Conservation (phyloP, 371 early-diverging fungal genomes). For the Zancudomyces culisetae region DNA sequence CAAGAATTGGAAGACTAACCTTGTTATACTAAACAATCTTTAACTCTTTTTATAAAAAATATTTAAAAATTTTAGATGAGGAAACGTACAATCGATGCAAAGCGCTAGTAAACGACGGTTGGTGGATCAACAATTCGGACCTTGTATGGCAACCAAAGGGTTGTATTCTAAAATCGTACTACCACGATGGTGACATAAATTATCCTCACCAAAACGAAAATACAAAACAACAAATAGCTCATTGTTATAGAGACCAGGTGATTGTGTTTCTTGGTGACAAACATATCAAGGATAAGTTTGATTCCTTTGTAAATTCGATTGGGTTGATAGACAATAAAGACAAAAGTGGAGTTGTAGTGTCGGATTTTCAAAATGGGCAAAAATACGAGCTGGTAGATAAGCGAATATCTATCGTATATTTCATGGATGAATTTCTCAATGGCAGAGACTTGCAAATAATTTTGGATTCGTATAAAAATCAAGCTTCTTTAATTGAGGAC, state of each 20-base stretch:
- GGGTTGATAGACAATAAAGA: background rate
- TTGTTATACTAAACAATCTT: too few relatives aligned
- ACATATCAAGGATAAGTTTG: conserved; percentile 36
- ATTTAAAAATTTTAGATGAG: too few relatives aligned
- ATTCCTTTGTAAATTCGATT: conserved; percentile 27
- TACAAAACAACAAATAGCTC: too few relatives aligned
- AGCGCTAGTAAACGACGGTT: too few relatives aligned
- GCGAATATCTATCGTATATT: too few relatives aligned
- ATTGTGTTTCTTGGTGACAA: conserved; percentile 49
- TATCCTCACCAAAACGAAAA: too few relatives aligned
- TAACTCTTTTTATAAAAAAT: too few relatives aligned
- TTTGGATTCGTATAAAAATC: background rate
- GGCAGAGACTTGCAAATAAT: background rate
- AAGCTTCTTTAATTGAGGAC: conserved; percentile 8
- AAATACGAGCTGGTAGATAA: background rate
- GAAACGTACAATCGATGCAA: too few relatives aligned
- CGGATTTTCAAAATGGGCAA: background rate
- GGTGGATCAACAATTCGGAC: too few relatives aligned
- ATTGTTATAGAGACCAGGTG: conserved; percentile 28
- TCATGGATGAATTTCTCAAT: background rate
- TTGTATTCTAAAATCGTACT: conserved; percentile 35
- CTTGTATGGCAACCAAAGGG: conserved; percentile 34
- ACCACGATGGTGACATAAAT: conserved; percentile 11
- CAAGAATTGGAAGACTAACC: too few relatives aligned
- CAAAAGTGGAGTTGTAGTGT: background rate